Base-by-base conservation (phyloP, 768 basidiomycete species). In the Dentipellis fragilis region DNA sequence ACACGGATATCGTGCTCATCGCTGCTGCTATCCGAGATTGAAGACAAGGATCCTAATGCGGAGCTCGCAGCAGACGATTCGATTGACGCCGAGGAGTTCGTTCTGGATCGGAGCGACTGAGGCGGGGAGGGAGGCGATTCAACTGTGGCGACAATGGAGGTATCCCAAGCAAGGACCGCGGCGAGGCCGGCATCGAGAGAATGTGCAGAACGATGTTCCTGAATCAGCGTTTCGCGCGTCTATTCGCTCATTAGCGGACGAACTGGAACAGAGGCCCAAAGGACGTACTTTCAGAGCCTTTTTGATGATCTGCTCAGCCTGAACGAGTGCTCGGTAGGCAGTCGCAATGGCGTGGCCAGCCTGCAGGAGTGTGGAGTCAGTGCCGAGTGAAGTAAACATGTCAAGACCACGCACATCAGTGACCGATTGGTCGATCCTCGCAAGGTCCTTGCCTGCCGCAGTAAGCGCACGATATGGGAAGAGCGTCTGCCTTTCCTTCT, bases 1-100 rank as follows among this genome's bases (percentile, higher is more conserved):
- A 75, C 73, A 37, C 78, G 76, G 10, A 74, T 76, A 57, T 88
- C 87, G 49, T 87, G 85, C 45, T 80, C 85, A 58, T 81, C 82
- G 38, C 75, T 70, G 49, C 78, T 78, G 1, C 75, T 75, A 3
- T 79, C 60, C 0, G 80, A 79, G 29, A 29, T 29, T 29, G 29
- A 29, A 29, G 29, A 3, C 3, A 29, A 29, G 4, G 72, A 73
- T 6, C 78, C 71, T 34, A 80, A 64, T 3, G 84, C 55, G 80
- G n/a, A 72, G 56, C 37, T 66, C 58, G 23, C 72, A 71, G n/a
- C 72, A 69, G 49, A 70, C 59, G 35, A 69, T 62, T 11, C 71
- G 68, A 46, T 57, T n/a, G 39, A 45, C 39, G 17, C 39, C 21
- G 39, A 19, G 9, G 52, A 23, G n/a, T 19, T 10, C 39, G 39